Base-by-base conservation (phyloP, 495 filamentous ascomycete genomes). In the Penicillium soppii region DNA sequence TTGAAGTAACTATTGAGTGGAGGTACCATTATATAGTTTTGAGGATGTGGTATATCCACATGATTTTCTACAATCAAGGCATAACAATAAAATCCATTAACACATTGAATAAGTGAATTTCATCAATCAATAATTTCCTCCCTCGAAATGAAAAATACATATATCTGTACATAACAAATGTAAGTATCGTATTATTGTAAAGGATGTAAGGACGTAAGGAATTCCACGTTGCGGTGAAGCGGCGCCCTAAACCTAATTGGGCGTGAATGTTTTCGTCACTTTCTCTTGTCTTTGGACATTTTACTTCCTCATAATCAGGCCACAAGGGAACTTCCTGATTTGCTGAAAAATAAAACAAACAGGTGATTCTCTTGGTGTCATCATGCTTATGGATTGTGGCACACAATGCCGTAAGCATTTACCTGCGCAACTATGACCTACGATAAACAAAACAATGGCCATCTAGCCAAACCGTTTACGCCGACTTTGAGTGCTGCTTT, bases 401-500 rank as follows among this genome's bases (percentile, higher is more conserved):
- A 54, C 59, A 64, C 69, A 70, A 74, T 75, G 73, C 65, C 69
- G 72, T 69, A 62, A 67, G 61, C 62, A 58, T 32, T 52, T 58
- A 63, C 36, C 53, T 46, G 62, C 61, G 59, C 68, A 61, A 69
- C 63, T 63, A 81, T 78, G 77, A 74, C 70, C 63, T 67, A 63
- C 67, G 77, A 80, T 74, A 81, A 81, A 74, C 75, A 78, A 66
- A 68, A 68, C 61, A 69, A 63, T 65, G 67, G 66, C 67, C 57
- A 67, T 59, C 57, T 65, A 53, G 56, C 67, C 66, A 73, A 77
- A 75, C 73, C 70, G 21, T 67, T 78, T 59, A 74, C 77, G 50
- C 78, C 80, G 20, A 74, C 68, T 8, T 72, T 80, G 52, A 77
- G 71, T 52, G 64, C 75, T 16, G 66, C 75, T 3, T 74, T 72